A percentile compares a stretch with the other conserved stretches of the same genome.
Evolutionary conservation across 1,284 basidiomycete species (phyloP).

Genomic region (Ganoderma sinense): DNA sequence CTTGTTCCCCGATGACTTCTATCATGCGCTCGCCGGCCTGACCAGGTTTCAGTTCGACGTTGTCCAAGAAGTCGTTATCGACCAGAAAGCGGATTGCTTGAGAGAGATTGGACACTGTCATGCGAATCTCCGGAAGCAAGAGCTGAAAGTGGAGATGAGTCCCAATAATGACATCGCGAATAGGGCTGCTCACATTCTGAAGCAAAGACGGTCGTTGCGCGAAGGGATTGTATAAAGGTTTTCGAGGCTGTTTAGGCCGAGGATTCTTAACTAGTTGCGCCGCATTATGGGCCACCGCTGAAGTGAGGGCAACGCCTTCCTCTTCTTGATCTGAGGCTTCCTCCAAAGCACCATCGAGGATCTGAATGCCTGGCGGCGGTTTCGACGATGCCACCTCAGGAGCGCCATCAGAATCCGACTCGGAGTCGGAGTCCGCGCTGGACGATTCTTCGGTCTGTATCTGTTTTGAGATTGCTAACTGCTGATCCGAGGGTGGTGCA

Average conservation of each 20-base stretch:
- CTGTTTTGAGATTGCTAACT: neutral
- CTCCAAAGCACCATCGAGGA: slow-evolving; percentile 11
- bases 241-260: slow-evolving; percentile 57
- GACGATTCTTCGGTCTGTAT: slow-evolving; percentile 6
- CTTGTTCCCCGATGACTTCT: slow-evolving; percentile 55
- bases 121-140: slow-evolving; percentile 88
- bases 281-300: slow-evolving; percentile 4
- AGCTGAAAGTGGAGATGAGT: slow-evolving; percentile 54
- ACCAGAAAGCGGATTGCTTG: slow-evolving; percentile 94
- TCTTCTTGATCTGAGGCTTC: slow-evolving; percentile 13
- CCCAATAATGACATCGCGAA: neutral
- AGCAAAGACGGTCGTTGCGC: slow-evolving; percentile 71
- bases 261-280: slow-evolving; percentile 37
- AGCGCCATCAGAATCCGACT: slow-evolving; percentile 49
- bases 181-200: slow-evolving; percentile 66
- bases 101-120: slow-evolving; percentile 92
- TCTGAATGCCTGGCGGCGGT: slow-evolving; percentile 22
- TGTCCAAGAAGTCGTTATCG: slow-evolving; percentile 88
- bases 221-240: slow-evolving; percentile 71
- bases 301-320: neutral
- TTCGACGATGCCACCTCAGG: slow-evolving; percentile 76
- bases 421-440: slow-evolving; percentile 33
- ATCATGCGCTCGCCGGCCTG: slow-evolving; percentile 77
- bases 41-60: slow-evolving; percentile 86
- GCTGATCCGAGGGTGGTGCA: neutral